phyloP scores from a whole-genome alignment of 208 protist species.

The Trichomonas vaginalis region DNA sequence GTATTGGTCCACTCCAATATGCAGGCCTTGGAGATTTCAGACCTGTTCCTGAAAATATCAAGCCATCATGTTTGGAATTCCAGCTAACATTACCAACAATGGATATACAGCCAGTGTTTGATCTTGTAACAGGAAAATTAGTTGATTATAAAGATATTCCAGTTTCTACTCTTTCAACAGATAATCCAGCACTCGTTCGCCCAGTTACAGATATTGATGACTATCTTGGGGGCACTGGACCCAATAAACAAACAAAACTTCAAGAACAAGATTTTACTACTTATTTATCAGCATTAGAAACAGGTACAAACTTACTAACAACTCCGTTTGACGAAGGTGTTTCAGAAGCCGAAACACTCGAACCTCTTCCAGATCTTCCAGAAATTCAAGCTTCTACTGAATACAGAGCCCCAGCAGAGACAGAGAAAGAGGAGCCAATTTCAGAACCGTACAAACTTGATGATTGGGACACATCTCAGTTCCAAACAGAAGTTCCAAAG shows the following conservation, averaged over 20 bases:
- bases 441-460: not conserved
- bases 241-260: not conserved
- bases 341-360: not conserved
- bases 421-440: not conserved
- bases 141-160: not conserved
- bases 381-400: not conserved
- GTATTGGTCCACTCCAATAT: not conserved
- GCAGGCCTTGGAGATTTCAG: not conserved
- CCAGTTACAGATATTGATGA: not conserved
- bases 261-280: not conserved
- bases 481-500: not conserved
- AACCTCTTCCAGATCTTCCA: not conserved
- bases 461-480: not conserved
- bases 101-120: not conserved
- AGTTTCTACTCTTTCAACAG: not conserved
- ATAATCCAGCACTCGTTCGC: not conserved
- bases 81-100: not conserved
- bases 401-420: not conserved
- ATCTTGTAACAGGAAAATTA: not conserved
- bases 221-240: not conserved
- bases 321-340: not conserved
- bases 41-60: not conserved
- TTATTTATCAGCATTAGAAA: not conserved
- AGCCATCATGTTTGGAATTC: not conserved
- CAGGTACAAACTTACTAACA: not conserved